Base-by-base conservation (phyloP, 1,284 basidiomycete genomes). In the Irpex sp. region DNA sequence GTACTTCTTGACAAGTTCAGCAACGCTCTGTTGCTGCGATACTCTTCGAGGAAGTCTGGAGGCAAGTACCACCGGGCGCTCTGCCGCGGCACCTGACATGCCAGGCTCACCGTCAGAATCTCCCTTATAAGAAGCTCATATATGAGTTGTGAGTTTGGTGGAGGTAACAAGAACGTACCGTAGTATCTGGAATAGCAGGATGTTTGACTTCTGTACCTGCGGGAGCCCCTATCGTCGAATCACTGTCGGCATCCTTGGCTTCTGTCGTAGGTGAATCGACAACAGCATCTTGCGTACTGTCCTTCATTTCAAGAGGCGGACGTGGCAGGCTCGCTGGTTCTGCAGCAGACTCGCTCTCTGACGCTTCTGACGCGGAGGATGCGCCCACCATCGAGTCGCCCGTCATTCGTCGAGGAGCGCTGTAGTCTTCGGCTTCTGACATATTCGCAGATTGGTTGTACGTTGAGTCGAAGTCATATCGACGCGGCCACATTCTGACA, bases 161-260 rank as follows among this genome's bases (percentile, higher is more conserved):
- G 40, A 56, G 11, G 3, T 47, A 11, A 8, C 8, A 15, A 34
- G 17, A 49, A 19, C 17, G 11, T 5, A 21, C 40, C 15, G 40
- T 37, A 17, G 11, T 49, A 26, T 55, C 54, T n/a, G 26, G 48
- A 51, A 17, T 9, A 34, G 21, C 26, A 36, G 26, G 6, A 34
- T 15, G 19, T 26, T 55, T 55, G 19, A 55, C 19, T 34, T n/a
- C 11, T 9, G 19, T 34, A 77, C 1, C 63, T 15, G n/a, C 54
- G n/a, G 59, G 47, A 17, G 90, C 93, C n/a, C 89, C 93, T 62
- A 96, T 94, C 0, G 94, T 97, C 8, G 93, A 96, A 72, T 97
- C 94, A 71, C 91, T 95, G 54, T 94, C 94, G 3, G 82, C 79
- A 66, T 88, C 88, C 5, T 48, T 44, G 59, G 21, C 34, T 19